Evolutionary conservation across 164 flowering plant genomes (phyloP).

Genomic region (Warburgia ugandensis): DNA sequence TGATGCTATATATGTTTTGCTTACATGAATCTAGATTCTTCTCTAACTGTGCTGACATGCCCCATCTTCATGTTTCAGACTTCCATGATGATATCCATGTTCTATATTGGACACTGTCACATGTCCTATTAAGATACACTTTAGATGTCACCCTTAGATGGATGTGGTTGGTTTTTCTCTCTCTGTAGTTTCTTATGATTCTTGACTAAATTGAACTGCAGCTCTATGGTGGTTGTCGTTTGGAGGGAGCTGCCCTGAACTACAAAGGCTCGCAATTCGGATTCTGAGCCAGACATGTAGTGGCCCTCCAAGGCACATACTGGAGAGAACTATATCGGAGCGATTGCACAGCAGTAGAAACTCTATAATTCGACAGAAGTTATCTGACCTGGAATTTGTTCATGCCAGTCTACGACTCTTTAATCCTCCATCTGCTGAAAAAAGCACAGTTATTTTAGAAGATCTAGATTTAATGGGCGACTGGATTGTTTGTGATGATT

Average conservation of each 20-base stretch:
- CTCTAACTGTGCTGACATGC: no score
- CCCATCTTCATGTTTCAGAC: no score
- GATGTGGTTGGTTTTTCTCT: neutral
- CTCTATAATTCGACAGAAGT: constrained; percentile 22
- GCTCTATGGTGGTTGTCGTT: constrained; percentile 59
- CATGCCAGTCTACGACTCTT: constrained; percentile 31
- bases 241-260: constrained; percentile 45
- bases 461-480: constrained; percentile 22
- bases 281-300: constrained; percentile 53
- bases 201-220: constrained; percentile 22
- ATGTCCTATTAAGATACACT: no score
- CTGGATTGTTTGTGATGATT: constrained; percentile 14
- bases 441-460: constrained; percentile 5
- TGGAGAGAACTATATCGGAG: constrained; percentile 41
- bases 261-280: constrained; percentile 48
- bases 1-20: no score
- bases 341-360: constrained; percentile 32
- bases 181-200: constrained; percentile 3
- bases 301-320: constrained; percentile 35
- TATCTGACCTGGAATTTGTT: constrained; percentile 25
- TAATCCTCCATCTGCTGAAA: constrained; percentile 2
- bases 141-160: no score
- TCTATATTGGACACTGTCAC: no score
- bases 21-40: no score
- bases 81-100: no score